Percentiles rank a stretch among this genome's conserved stretches.
Evolutionary conservation across 441 rosid species (phyloP).

Genomic region (Populus hybrid): DNA sequence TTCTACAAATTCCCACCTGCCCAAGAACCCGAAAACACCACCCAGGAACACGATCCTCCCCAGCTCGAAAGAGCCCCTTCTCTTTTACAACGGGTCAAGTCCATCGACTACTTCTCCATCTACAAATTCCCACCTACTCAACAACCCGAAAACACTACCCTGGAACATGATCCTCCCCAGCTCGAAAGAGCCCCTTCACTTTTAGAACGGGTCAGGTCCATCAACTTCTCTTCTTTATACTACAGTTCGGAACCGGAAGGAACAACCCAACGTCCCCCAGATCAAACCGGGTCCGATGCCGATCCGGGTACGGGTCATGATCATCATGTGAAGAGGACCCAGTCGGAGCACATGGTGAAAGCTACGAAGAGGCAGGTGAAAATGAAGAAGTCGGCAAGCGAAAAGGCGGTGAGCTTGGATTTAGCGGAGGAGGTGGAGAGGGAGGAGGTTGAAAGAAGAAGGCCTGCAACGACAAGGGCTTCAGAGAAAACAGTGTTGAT

Average conservation of each 20-base stretch:
- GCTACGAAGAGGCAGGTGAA: slow-evolving; percentile 24
- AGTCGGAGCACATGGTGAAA: slow-evolving; percentile 29
- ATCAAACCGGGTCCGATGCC: background rate
- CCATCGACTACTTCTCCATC: slow-evolving; percentile 12
- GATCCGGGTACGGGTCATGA: background rate
- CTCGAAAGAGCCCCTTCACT: slow-evolving; percentile 14
- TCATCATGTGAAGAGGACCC: slow-evolving; percentile 37
- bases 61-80: slow-evolving; percentile 13
- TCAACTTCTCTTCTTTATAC: slow-evolving; percentile 13
- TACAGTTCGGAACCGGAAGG: slow-evolving; percentile 37
- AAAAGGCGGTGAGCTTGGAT: slow-evolving; percentile 27
- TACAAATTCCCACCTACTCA: background rate
- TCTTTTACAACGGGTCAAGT: slow-evolving; percentile 12
- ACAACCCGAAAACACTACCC: background rate
- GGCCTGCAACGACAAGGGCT: slow-evolving; percentile 42
- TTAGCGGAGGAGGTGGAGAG: slow-evolving; percentile 7
- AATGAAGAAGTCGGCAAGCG: slow-evolving; percentile 73
- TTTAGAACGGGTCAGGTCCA: slow-evolving; percentile 15
- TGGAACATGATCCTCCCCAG: background rate
- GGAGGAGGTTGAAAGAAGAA: slow-evolving; percentile 40
- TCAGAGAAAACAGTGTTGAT: slow-evolving; percentile 32
- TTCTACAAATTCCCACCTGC: slow-evolving; percentile 1
- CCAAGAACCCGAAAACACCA: background rate
- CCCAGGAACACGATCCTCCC: background rate
- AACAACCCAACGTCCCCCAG: background rate